These are phyloP conservation scores for Gentiana dahurica DNA, from an alignment of 257 asterid genomes.

Conservation along the genomic window DNA sequence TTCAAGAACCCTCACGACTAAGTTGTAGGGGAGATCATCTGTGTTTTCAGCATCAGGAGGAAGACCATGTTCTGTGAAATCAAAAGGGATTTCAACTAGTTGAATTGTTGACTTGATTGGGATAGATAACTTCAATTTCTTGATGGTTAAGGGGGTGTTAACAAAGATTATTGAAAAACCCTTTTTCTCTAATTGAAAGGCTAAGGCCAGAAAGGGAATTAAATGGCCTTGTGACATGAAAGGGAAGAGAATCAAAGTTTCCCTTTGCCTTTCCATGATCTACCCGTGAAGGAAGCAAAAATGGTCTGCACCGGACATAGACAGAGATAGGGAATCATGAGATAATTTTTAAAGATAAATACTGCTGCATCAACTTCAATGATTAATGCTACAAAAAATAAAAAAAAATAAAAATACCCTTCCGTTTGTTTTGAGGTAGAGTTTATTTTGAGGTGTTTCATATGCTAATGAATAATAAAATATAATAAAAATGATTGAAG, in stretches of 20 bases:
- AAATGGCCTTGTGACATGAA: conserved; percentile 31
- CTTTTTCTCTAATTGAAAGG: conserved; percentile 15
- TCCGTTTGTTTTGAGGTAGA: too few relatives aligned
- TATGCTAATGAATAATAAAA: too few relatives aligned
- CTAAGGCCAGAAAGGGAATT: conserved; percentile 22
- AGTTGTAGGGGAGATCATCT: conserved; percentile 37
- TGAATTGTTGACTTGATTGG: conserved; percentile 20
- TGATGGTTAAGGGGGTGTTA: conserved; percentile 36
- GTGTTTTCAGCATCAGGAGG: conserved; percentile 35
- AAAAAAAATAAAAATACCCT: too few relatives aligned
- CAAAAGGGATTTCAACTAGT: conserved; percentile 40
- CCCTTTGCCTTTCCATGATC: conserved; percentile 7
- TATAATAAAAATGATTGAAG: too few relatives aligned
- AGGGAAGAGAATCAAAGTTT: conserved; percentile 19
- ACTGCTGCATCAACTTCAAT: too few relatives aligned
- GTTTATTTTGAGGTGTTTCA: too few relatives aligned
- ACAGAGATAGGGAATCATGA: too few relatives aligned
- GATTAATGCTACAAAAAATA: too few relatives aligned
- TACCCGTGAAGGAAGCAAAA: too few relatives aligned
- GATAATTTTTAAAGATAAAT: too few relatives aligned
- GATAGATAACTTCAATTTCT: conserved; percentile 26
- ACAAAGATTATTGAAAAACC: conserved; percentile 17
- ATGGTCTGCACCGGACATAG: too few relatives aligned
- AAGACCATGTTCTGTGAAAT: conserved; percentile 38
- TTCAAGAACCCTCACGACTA: conserved; percentile 26